Evolutionary conservation across 2,329 filamentous ascomycete genomes (phyloP).

Genomic region (Thyridium curvatum): DNA sequence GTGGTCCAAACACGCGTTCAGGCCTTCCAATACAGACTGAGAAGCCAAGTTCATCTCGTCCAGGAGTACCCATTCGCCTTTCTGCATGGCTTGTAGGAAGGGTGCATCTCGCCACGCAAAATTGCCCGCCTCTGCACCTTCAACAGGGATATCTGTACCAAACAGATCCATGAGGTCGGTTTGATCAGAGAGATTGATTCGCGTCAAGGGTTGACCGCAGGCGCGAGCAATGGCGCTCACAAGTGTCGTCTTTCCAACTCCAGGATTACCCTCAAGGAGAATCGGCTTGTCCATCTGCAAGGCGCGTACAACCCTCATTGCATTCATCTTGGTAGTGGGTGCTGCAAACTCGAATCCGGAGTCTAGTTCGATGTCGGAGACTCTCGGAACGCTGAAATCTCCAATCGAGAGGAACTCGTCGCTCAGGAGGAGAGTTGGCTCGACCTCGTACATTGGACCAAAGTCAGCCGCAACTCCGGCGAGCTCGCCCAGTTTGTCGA

Average conservation of each 20-base stretch:
- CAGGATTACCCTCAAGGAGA: slow-evolving; percentile 91
- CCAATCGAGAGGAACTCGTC: slow-evolving; percentile 59
- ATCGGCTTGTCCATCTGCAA: slow-evolving; percentile 87
- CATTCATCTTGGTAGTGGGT: slow-evolving; percentile 83
- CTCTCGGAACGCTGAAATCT: slow-evolving; percentile 61
- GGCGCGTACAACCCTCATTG: slow-evolving; percentile 84
- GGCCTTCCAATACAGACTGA: slow-evolving; percentile 89
- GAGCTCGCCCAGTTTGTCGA: slow-evolving; percentile 64
- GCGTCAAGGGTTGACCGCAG: slow-evolving; percentile 74
- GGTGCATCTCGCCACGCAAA: slow-evolving; percentile 96
- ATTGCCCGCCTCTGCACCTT: slow-evolving; percentile 82
- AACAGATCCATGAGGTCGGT: slow-evolving; percentile 97
- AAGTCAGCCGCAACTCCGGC: slow-evolving; percentile 58
- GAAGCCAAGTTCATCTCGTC: slow-evolving; percentile 99
- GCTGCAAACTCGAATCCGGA: slow-evolving; percentile 75
- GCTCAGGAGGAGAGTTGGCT: slow-evolving; percentile 51
- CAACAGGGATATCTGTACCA: slow-evolving; percentile 90
- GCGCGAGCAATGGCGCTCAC: slow-evolving; percentile 77
- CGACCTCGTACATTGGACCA: slow-evolving; percentile 55
- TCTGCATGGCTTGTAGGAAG: slow-evolving; percentile 94
- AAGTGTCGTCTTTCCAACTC: slow-evolving; percentile 94
- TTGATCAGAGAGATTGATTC: slow-evolving; percentile 96
- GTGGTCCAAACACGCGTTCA: slow-evolving; percentile 96
- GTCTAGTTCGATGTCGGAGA: slow-evolving; percentile 33
- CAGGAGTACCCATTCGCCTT: slow-evolving; percentile 89